These are phyloP conservation scores for Monilinia fructicola DNA, from an alignment of 2,329 filamentous ascomycete genomes.

Conservation along the genomic window DNA sequence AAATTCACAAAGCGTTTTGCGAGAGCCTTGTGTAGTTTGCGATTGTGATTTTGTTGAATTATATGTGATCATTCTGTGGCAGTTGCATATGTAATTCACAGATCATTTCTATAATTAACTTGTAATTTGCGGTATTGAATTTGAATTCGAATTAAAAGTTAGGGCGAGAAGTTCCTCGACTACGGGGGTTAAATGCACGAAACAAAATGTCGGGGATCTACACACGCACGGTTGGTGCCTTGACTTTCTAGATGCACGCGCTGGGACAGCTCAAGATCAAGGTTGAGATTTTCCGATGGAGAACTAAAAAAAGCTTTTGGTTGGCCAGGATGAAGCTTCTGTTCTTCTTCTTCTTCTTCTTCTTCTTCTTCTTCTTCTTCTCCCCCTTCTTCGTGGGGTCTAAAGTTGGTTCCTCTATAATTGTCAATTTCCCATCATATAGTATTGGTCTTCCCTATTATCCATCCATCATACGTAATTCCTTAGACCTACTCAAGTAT, in stretches of 20 bases:
- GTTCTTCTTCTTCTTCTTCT: too few relatives aligned
- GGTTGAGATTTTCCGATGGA: neutral
- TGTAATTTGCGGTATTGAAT: neutral
- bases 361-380: too few relatives aligned
- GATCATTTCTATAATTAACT: neutral
- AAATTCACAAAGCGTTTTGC: neutral
- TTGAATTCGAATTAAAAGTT: neutral
- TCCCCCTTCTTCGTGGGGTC: too few relatives aligned
- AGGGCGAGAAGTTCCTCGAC: neutral
- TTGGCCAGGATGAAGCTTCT: too few relatives aligned
- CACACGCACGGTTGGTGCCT: neutral
- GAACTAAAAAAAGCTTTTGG: neutral
- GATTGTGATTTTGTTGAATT: neutral
- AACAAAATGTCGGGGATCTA: conserved; percentile 4
- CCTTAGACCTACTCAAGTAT: too few relatives aligned
- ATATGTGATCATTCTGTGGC: neutral
- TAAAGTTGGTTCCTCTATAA: too few relatives aligned
- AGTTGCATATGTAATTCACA: neutral
- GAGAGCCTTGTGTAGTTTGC: neutral
- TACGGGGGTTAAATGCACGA: neutral
- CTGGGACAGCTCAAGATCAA: neutral
- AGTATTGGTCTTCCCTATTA: too few relatives aligned
- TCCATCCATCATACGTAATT: too few relatives aligned
- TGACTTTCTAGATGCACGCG: neutral
- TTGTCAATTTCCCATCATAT: too few relatives aligned